A percentile compares a stretch with the other conserved stretches of the same genome.
Conservation (phyloP, 805 yeast species). For the Myxozyma vanderwaltii region DNA sequence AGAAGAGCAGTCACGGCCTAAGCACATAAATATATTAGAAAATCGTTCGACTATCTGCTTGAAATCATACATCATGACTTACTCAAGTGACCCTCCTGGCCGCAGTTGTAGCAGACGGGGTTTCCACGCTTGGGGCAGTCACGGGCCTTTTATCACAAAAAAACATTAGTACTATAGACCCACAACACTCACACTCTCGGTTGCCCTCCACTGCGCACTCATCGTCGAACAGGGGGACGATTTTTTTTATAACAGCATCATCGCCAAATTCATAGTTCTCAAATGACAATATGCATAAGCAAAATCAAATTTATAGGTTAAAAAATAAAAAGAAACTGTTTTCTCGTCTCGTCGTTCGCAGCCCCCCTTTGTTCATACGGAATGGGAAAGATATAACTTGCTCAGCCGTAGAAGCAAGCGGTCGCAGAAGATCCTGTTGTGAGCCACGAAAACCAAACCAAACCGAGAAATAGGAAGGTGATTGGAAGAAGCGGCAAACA, state of each 20-base stretch:
- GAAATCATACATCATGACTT: constrained; percentile 10
- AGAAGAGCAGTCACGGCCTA: constrained; percentile 85
- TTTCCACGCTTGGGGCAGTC: constrained; percentile 44
- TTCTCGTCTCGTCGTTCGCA: neutral
- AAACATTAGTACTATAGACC: constrained; percentile 1
- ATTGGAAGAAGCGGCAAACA: constrained; percentile 11
- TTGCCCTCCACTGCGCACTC: neutral
- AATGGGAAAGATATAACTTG: neutral
- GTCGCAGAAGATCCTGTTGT: neutral
- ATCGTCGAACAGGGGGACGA: neutral
- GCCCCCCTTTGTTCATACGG: neutral
- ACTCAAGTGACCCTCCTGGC: constrained; percentile 36
- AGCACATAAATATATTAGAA: constrained; percentile 57
- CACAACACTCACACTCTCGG: constrained; percentile 8
- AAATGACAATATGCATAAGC: too few relatives aligned
- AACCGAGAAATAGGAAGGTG: neutral
- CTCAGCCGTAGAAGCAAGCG: neutral
- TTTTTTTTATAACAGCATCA: too few relatives aligned
- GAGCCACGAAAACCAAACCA: constrained; percentile 7
- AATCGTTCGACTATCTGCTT: neutral
- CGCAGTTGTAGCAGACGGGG: constrained; percentile 47
- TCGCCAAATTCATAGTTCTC: too few relatives aligned
- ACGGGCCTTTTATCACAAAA: constrained; percentile 37
- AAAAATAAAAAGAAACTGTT: too few relatives aligned
- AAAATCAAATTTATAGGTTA: too few relatives aligned